These are phyloP conservation scores for Myxozyma lipomycoides DNA, from an alignment of 805 yeast genomes.

Conservation along the genomic window DNA sequence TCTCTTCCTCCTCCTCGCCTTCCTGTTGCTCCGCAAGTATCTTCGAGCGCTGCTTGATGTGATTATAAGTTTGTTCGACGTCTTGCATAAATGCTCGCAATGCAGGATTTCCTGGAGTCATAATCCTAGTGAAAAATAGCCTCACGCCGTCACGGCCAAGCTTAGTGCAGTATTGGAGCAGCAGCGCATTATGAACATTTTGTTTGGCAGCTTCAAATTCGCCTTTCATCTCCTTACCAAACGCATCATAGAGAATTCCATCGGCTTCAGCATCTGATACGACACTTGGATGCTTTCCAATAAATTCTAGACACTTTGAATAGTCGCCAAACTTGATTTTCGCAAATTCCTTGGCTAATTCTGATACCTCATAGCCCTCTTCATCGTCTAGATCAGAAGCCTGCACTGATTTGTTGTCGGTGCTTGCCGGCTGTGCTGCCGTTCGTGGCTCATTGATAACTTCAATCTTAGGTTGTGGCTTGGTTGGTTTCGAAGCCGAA, in stretches of 20 bases:
- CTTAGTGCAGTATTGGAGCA: constrained; percentile 63
- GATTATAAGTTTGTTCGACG: constrained; percentile 67
- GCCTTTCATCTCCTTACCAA: constrained; percentile 70
- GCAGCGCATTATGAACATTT: constrained; percentile 72
- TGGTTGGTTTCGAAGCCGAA: constrained; percentile 35
- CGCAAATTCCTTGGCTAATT: constrained; percentile 65
- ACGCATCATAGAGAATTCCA: constrained; percentile 87
- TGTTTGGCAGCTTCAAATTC: constrained; percentile 53
- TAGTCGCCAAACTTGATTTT: constrained; percentile 50
- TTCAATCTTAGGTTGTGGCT: constrained; percentile 33
- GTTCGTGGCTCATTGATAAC: constrained; percentile 36
- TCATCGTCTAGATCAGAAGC: constrained; percentile 18
- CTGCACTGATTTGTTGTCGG: neutral
- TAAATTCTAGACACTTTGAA: constrained; percentile 48
- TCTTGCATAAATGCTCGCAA: constrained; percentile 66
- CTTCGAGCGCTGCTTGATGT: constrained; percentile 71
- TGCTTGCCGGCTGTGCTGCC: constrained; percentile 8
- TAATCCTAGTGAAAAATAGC: constrained; percentile 63
- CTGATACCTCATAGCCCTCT: constrained; percentile 42
- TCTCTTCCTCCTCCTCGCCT: constrained; percentile 44
- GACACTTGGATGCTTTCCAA: constrained; percentile 57
- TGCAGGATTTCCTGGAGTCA: constrained; percentile 56
- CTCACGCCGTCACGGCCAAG: constrained; percentile 51
- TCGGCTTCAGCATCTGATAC: constrained; percentile 84
- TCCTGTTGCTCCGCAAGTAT: constrained; percentile 55